Conservation (phyloP, 164 flowering plant species). For the Cinnamomum micranthum region DNA sequence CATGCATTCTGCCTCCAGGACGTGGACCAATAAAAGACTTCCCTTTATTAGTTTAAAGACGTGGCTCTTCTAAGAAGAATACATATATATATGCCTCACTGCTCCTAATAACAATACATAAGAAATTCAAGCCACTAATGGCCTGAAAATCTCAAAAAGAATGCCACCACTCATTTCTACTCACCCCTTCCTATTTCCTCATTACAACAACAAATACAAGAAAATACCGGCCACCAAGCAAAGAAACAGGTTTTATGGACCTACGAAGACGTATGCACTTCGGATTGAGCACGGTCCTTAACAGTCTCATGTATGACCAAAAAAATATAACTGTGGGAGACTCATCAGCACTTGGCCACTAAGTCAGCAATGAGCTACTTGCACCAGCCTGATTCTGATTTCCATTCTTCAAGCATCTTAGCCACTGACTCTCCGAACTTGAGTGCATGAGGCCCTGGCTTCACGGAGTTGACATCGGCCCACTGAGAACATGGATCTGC, state of each 20-base stretch:
- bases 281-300: slow-evolving; percentile 8
- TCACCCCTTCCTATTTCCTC: slow-evolving; percentile 1
- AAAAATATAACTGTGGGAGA: not conserved
- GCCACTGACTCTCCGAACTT: slow-evolving; percentile 43
- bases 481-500: slow-evolving; percentile 77
- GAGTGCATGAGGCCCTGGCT: slow-evolving; percentile 60
- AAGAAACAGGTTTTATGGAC: slow-evolving; percentile 1
- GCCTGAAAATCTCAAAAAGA: slow-evolving; percentile 15
- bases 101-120: not conserved
- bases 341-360: not conserved
- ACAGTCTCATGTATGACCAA: not conserved
- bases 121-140: slow-evolving; percentile 8
- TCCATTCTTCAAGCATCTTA: slow-evolving; percentile 43
- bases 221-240: not conserved
- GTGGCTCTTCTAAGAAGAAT: slow-evolving; percentile 4
- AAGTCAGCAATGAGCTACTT: slow-evolving; percentile 3
- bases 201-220: not conserved
- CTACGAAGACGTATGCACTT: slow-evolving; percentile 17
- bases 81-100: not conserved
- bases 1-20: not conserved
- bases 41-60: slow-evolving; percentile 9
- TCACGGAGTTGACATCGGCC: slow-evolving; percentile 71
- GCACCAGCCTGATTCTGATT: slow-evolving; percentile 46
- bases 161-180: slow-evolving; percentile 2
- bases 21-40: not conserved